These are phyloP conservation scores for Globisporangium solare DNA, from an alignment of 352 stramenopile genomes.

Conservation along the genomic window DNA sequence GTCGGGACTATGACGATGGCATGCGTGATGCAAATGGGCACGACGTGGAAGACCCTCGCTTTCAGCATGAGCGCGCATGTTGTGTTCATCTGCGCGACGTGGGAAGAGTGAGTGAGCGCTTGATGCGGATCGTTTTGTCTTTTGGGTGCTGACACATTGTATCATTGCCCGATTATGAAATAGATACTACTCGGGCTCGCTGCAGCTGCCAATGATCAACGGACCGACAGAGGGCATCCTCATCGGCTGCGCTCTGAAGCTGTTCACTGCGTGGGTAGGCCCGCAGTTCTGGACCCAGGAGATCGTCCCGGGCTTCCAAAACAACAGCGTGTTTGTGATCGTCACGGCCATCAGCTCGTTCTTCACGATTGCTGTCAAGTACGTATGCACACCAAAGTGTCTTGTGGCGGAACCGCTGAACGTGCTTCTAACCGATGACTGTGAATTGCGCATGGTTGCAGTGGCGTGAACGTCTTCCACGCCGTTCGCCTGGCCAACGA, in stretches of 20 bases:
- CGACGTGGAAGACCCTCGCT: conserved; percentile 75
- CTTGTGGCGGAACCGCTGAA: neutral
- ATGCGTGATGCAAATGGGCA: conserved; percentile 66
- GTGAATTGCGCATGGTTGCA: conserved; percentile 15
- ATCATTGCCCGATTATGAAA: neutral
- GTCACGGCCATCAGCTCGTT: conserved; percentile 50
- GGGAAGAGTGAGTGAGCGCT: conserved; percentile 61
- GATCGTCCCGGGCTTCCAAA: conserved; percentile 54
- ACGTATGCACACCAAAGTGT: conserved; percentile 16
- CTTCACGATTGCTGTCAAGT: conserved; percentile 76
- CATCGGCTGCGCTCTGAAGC: conserved; percentile 70
- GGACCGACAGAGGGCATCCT: conserved; percentile 96
- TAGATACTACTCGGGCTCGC: conserved; percentile 92
- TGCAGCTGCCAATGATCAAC: conserved; percentile 96
- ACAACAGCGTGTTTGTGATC: conserved; percentile 82
- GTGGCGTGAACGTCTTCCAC: conserved; percentile 65
- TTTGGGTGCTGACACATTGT: neutral
- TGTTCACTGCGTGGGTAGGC: conserved; percentile 61
- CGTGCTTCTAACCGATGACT: conserved; percentile 1
- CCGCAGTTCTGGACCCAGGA: conserved; percentile 71
- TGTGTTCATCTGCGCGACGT: conserved; percentile 85
- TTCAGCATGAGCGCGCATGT: conserved; percentile 73
- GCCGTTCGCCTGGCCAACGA: conserved; percentile 63
- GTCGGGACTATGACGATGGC: conserved; percentile 82
- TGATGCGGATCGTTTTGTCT: neutral